These are phyloP conservation scores for Xanthoconium separans DNA, from an alignment of 1,284 basidiomycete species.

Conservation along the genomic window DNA sequence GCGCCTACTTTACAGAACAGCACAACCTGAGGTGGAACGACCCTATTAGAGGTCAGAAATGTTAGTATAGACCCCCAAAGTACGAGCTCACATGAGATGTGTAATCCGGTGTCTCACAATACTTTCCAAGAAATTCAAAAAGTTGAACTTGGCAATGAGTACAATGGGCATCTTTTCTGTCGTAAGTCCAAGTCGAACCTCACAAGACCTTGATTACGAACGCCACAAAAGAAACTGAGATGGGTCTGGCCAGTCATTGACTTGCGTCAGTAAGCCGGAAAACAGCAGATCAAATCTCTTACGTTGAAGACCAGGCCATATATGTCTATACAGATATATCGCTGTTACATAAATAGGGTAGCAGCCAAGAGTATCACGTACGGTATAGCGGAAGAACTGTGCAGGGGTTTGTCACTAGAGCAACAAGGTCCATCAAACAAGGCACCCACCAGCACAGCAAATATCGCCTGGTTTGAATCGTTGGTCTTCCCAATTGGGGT, in stretches of 20 bases:
- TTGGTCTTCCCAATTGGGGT: constrained; percentile 28
- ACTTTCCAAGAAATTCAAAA: constrained; percentile 51
- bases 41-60: constrained; percentile 32
- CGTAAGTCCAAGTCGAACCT: neutral
- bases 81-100: constrained; percentile 44
- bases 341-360: neutral
- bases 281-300: constrained; percentile 6
- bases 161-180: constrained; percentile 43
- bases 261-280: neutral
- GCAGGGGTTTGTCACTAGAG: neutral
- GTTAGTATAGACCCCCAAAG: constrained; percentile 9
- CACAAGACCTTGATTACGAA: constrained; percentile 17
- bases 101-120: constrained; percentile 54
- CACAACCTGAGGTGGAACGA: constrained; percentile 57
- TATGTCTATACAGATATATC: constrained; percentile 39
- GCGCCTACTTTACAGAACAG: constrained; percentile 55
- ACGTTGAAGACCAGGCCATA: constrained; percentile 51
- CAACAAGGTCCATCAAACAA: neutral
- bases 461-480: constrained; percentile 44
- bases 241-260: constrained; percentile 34
- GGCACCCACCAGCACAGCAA: constrained; percentile 35
- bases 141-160: constrained; percentile 51
- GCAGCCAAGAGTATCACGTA: constrained; percentile 21
- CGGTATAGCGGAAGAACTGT: constrained; percentile 38
- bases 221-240: constrained; percentile 42